Conservation (phyloP, 75 land plant genomes). For the Selaginella moellendorffii region DNA sequence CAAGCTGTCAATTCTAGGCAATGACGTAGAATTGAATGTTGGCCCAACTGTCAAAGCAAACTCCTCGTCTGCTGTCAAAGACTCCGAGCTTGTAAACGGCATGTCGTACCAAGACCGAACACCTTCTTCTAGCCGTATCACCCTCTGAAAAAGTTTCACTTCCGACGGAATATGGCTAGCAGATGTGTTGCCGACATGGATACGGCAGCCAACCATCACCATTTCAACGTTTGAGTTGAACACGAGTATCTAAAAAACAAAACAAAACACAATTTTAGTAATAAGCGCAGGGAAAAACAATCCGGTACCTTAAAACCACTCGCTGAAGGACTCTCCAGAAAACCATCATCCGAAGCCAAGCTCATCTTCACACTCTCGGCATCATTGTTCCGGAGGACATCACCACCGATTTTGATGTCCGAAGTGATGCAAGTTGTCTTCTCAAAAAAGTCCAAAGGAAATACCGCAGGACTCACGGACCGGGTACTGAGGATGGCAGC, state of each 20-base stretch:
- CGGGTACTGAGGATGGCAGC: constrained; percentile 56
- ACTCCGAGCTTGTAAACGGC: constrained; percentile 84
- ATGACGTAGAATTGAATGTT: constrained; percentile 62
- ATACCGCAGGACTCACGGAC: constrained; percentile 61
- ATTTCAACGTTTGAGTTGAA: constrained; percentile 80
- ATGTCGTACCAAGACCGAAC: constrained; percentile 95
- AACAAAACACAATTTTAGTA: neutral
- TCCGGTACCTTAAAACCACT: constrained; percentile 73
- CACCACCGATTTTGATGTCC: constrained; percentile 75
- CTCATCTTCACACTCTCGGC: constrained; percentile 71
- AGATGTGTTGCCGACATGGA: constrained; percentile 86
- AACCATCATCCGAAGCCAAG: constrained; percentile 85
- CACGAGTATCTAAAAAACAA: constrained; percentile 42
- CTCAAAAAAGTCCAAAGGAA: constrained; percentile 97
- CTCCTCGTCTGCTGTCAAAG: constrained; percentile 94
- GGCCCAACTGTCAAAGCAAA: constrained; percentile 59
- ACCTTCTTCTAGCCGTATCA: constrained; percentile 82
- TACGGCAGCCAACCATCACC: constrained; percentile 90
- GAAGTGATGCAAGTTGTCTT: constrained; percentile 85
- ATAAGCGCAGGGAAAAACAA: too few species aligned
- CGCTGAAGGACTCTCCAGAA: constrained; percentile 66
- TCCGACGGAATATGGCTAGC: constrained; percentile 86
- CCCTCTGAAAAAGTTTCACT: constrained; percentile 62
- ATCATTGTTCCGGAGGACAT: constrained; percentile 62
- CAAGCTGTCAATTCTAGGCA: constrained; percentile 77